Percentiles rank a stretch among this genome's conserved stretches.
These are phyloP conservation scores for Xylariomycetidae sp. DNA, from an alignment of 2,329 filamentous ascomycete genomes.

Conservation along the genomic window DNA sequence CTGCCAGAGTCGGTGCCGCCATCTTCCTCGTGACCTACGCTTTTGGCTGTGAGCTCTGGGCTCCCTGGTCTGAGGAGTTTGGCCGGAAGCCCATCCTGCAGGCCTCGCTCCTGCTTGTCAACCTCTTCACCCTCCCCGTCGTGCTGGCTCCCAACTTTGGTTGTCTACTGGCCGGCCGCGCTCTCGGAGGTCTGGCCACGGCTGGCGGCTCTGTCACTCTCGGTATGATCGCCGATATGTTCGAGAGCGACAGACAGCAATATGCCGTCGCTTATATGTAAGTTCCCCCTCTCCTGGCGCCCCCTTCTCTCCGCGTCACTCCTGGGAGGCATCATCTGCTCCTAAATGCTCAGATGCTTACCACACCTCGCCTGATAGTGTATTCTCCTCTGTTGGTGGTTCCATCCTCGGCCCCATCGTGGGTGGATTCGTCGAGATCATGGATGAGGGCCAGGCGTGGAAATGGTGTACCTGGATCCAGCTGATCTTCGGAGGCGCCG, in stretches of 20 bases:
- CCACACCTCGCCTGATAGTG: too few relatives aligned
- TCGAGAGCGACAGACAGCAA: constrained; percentile 66
- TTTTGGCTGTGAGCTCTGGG: constrained; percentile 85
- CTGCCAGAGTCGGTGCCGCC: constrained; percentile 68
- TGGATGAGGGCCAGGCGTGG: constrained; percentile 52
- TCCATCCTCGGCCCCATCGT: constrained; percentile 73
- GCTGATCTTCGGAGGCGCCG: constrained; percentile 68
- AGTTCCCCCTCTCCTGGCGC: constrained; percentile 6
- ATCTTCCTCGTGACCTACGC: constrained; percentile 77
- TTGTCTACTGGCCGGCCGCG: constrained; percentile 64
- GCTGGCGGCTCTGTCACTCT: constrained; percentile 70
- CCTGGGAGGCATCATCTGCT: background rate
- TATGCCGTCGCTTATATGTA: constrained; percentile 68
- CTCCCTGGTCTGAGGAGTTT: constrained; percentile 80
- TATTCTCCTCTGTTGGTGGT: constrained; percentile 75
- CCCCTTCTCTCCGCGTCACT: background rate
- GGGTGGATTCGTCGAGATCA: constrained; percentile 69
- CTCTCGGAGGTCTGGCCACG: constrained; percentile 65
- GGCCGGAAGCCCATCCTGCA: constrained; percentile 75
- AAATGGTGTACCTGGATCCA: constrained; percentile 74
- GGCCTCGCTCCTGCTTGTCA: constrained; percentile 68
- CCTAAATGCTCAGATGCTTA: too few relatives aligned
- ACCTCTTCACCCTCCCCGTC: constrained; percentile 70
- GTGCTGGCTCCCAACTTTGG: constrained; percentile 70
- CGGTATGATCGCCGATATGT: constrained; percentile 72